Percentiles rank a stretch among this genome's conserved stretches.
Conservation (phyloP, 768 basidiomycete species). For the Hericium rajendrae region DNA sequence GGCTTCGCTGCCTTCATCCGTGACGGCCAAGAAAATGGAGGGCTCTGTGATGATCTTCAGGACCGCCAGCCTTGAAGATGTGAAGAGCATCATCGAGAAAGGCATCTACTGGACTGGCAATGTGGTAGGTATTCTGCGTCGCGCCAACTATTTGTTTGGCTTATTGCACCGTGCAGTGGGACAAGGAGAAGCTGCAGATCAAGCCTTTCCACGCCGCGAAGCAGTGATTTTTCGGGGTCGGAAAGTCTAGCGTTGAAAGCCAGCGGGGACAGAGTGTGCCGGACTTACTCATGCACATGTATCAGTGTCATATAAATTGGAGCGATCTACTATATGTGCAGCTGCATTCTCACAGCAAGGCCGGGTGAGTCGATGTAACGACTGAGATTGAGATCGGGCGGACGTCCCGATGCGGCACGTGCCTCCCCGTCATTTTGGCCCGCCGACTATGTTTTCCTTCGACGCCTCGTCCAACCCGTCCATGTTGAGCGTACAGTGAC, state of each 20-base stretch:
- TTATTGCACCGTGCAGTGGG: conserved; percentile 34
- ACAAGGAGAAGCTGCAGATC: conserved; percentile 42
- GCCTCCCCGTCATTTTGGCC: too few species aligned
- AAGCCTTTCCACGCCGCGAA: background rate
- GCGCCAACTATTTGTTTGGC: background rate
- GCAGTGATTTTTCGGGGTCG: background rate
- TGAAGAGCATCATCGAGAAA: conserved; percentile 28
- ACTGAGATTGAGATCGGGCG: too few species aligned
- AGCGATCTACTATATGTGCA: too few species aligned
- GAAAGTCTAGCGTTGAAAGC: too few species aligned
- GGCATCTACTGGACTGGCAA: conserved; percentile 33
- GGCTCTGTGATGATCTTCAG: conserved; percentile 51
- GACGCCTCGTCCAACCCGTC: background rate
- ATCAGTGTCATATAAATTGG: too few species aligned
- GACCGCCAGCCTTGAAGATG: conserved; percentile 40
- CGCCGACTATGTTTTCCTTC: too few species aligned
- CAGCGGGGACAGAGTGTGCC: too few species aligned
- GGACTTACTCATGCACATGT: too few species aligned
- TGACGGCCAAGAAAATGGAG: conserved; percentile 42
- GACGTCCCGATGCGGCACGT: too few species aligned
- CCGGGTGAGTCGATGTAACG: too few species aligned
- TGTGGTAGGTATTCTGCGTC: conserved; percentile 28
- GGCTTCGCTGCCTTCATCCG: conserved; percentile 38
- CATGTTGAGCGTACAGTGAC: background rate
- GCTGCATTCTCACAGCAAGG: too few species aligned